Conservation (phyloP, 192 early-diverging fungal genomes). For the Obelidium mucronatum region DNA sequence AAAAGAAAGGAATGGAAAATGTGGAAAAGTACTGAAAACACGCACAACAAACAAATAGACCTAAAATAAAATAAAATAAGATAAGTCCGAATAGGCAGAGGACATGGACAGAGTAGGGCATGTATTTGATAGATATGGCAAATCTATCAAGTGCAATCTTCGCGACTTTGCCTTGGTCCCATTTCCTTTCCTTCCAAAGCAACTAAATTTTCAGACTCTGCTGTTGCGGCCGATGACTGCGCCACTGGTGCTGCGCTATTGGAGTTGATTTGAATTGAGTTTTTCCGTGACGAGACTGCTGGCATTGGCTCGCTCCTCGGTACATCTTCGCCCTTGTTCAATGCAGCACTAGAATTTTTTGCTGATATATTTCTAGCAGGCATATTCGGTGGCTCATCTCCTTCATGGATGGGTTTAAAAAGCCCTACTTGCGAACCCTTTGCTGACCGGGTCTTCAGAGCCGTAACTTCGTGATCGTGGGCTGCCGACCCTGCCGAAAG, state of each 20-base stretch:
- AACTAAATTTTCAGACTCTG: background rate
- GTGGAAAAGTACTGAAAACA: too few species aligned
- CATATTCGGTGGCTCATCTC: background rate
- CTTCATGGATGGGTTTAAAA: background rate
- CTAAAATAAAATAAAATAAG: too few species aligned
- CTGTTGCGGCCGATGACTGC: background rate
- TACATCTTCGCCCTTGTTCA: too few species aligned
- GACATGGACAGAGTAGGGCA: too few species aligned
- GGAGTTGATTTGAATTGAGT: background rate
- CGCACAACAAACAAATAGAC: too few species aligned
- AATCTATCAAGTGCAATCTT: too few species aligned
- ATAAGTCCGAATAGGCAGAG: too few species aligned
- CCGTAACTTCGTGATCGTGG: background rate
- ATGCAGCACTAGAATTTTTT: background rate
- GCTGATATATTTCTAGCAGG: background rate
- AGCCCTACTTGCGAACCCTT: background rate
- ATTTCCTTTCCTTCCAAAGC: background rate
- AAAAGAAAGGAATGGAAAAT: too few species aligned
- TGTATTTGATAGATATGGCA: too few species aligned
- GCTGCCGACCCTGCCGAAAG: background rate
- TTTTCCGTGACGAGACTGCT: background rate
- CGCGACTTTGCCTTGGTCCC: background rate
- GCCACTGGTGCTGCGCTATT: background rate
- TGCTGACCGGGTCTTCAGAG: background rate
- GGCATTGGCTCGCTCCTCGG: background rate